Base-by-base conservation (phyloP, 352 stramenopile genomes). In the Phytophthora fragariae region DNA sequence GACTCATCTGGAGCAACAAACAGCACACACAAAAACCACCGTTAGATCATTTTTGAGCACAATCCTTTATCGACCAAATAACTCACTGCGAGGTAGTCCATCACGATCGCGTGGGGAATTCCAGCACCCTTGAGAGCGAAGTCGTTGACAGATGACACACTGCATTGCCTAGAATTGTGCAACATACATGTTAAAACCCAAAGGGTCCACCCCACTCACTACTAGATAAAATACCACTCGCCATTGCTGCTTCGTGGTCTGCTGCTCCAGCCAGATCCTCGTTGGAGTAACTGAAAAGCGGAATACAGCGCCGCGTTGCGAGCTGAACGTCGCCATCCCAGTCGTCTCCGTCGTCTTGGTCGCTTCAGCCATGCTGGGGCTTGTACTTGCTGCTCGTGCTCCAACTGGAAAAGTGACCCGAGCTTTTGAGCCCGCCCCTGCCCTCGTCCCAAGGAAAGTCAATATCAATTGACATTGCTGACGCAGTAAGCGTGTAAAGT, bases 51-150 rank as follows among this genome's bases (percentile, higher is more conserved):
- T 0, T 24, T 50, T 21, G 9, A 50, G 1, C 44, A 50, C 7
- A 50, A 9, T 50, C 7, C 27, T 29, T 24, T 2, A 15, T 53
- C 6, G 14, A 54, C 41, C 12, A 49, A 14, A 14, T 49, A 17
- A 54, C 61, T n/a, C 57, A 77, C 73, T 5, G 63, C 69, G 0
- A 80, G 68, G 50, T 74, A 76, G 12, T 74, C 49, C 69, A 80
- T 77, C 0, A 80, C 73, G 7, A 80, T 65, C 0, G 21, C 69
- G 39, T 77, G 69, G 0, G 70, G 73, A 19, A 80, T 80, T 17
- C 60, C 58, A 5, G 60, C 73, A 19, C 62, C 69, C 49, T 74
- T 77, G 1, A 80, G 44, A 9, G 73, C 69, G 39, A 77, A 80
- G 12, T 80, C 73, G 17, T 59, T 69, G n/a, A 59, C 65, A 41